Evolutionary conservation across 2,329 filamentous ascomycete species (phyloP).

Genomic region (Ophiostoma angusticollis): DNA sequence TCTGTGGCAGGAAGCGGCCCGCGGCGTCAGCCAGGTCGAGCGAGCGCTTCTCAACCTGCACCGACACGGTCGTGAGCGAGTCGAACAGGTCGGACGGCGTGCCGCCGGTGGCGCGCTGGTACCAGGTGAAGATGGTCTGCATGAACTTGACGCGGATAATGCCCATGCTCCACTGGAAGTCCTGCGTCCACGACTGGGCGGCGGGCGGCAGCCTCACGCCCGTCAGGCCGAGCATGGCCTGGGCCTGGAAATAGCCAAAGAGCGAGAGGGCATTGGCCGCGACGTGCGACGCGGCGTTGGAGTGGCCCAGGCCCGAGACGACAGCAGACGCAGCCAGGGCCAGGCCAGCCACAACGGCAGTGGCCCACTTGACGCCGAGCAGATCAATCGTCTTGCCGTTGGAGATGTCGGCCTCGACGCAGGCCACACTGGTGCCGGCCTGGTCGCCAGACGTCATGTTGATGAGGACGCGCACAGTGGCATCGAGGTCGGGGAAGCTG

Average conservation of each 20-base stretch:
- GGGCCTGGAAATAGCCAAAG: constrained; percentile 77
- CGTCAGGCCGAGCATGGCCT: constrained; percentile 70
- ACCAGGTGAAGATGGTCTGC: constrained; percentile 73
- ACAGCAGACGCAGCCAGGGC: constrained; percentile 65
- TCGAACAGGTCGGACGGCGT: constrained; percentile 62
- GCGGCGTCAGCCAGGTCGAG: constrained; percentile 21
- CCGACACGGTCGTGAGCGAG: constrained; percentile 54
- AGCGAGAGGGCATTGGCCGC: constrained; percentile 73
- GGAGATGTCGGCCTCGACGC: constrained; percentile 66
- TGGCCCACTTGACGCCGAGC: constrained; percentile 66
- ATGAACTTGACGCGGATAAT: constrained; percentile 70
- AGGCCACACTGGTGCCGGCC: constrained; percentile 50
- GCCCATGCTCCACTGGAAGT: constrained; percentile 88
- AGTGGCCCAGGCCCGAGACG: constrained; percentile 70
- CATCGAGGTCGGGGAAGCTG: constrained; percentile 71
- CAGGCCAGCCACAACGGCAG: constrained; percentile 64
- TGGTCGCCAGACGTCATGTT: constrained; percentile 40
- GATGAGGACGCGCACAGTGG: constrained; percentile 61
- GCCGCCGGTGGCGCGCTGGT: constrained; percentile 73
- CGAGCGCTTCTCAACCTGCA: constrained; percentile 53
- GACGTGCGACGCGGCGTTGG: constrained; percentile 77
- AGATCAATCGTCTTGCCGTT: constrained; percentile 79
- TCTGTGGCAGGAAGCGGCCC: constrained; percentile 18
- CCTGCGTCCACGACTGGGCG: constrained; percentile 76
- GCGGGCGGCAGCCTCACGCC: constrained; percentile 65